Percentiles rank a stretch among this genome's conserved stretches.
phyloP scores from a whole-genome alignment of 495 filamentous ascomycete genomes.

The Xylaria flabelliformis region DNA sequence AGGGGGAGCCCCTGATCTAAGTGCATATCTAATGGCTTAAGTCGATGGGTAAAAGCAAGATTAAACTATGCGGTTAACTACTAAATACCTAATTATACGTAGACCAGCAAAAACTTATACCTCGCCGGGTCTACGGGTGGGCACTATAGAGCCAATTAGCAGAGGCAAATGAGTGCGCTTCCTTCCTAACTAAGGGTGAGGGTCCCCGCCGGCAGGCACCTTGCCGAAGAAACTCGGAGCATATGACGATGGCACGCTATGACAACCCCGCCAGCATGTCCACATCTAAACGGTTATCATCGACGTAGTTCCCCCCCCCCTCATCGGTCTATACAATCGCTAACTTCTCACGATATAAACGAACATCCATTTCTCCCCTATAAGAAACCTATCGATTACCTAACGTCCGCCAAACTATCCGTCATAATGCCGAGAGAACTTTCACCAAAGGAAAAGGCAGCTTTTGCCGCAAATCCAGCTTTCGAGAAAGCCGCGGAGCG shows the following conservation, averaged over 20 bases:
- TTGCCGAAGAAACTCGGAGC: constrained; percentile 1
- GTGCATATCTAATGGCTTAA: background rate
- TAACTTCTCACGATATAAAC: background rate
- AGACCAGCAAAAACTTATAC: background rate
- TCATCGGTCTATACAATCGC: background rate
- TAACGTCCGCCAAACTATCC: background rate
- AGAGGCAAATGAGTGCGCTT: background rate
- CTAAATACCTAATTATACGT: background rate
- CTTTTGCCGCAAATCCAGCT: constrained; percentile 48
- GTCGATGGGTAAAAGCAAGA: background rate
- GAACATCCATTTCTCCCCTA: background rate
- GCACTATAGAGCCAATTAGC: constrained; percentile 11
- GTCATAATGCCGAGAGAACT: constrained; percentile 42
- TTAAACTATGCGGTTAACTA: constrained; percentile 1
- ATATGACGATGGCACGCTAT: constrained; percentile 20
- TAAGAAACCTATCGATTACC: background rate
- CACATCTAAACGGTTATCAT: constrained; percentile 12
- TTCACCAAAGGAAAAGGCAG: constrained; percentile 14
- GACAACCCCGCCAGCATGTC: constrained; percentile 14
- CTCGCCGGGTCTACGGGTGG: background rate
- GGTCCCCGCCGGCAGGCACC: background rate
- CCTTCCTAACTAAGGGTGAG: constrained; percentile 10
- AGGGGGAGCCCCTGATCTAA: background rate
- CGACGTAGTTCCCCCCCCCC: background rate
- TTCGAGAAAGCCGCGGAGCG: constrained; percentile 65